Base-by-base conservation (phyloP, 495 filamentous ascomycete genomes). In the Podospora didyma region DNA sequence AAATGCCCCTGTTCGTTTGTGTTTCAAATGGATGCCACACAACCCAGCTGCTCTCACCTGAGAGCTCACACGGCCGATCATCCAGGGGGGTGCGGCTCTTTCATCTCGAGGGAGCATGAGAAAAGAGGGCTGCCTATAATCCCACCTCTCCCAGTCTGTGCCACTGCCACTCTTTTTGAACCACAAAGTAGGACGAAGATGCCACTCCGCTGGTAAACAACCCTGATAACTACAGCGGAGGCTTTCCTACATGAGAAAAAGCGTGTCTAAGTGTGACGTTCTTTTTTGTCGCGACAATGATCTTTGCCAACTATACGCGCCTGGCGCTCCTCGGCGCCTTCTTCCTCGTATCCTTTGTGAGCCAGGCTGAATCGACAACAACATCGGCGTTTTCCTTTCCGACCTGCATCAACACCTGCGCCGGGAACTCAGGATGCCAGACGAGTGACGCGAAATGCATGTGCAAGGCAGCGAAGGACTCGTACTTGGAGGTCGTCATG, bases 331-430 rank as follows among this genome's bases (percentile, higher is more conserved):
- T 37, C 19, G 52, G 51, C 35, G 37, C 53, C 0, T 22, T 44
- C 34, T 37, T 56, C 21, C 39, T 64, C n/a, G 17, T 60, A 5
- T 28, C 26, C 11, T 59, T 58, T 19, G 19, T 37, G 7, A 24
- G 50, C 31, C 57, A 39, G 2, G 47, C 52, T 34, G 37, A 26
- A 16, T 23, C 66, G 11, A 51, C 53, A 44, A n/a, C 42, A n/a
- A 23, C 37, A 16, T 44, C 37, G 37, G 5, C 19, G n/a, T 54
- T 62, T 48, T 10, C 45, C 6, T 64, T 66, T 42, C 10, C 61
- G 3, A 7, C 16, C 7, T 72, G 69, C 57, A 63, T 69, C 47
- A 46, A 31, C 17, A 56, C 42, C 37, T 72, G 69, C 56, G 47
- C 66, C 41, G 22, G 22, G 14, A 10, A 49, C 34, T 62, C 56